Evolutionary conservation across 768 basidiomycete species (phyloP), one percentile per base, ranked within the genome.

Genomic region (Pleurotus tuoliensis): DNA sequence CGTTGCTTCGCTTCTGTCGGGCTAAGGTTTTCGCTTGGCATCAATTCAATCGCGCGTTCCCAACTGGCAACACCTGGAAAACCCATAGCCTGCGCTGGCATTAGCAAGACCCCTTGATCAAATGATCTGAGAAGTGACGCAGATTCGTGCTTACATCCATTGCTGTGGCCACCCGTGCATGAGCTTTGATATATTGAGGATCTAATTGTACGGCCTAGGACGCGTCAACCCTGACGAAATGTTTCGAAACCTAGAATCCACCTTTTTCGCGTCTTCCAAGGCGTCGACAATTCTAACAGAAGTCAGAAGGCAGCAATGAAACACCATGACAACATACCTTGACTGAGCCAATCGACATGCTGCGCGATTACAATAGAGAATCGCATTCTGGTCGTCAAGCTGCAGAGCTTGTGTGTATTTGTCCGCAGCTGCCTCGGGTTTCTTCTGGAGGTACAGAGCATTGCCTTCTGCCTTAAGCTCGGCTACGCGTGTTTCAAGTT

Each of bases 151-250:
- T 59, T 25, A 75, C 74, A 37, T 63, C 63, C 38, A 62, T 54
- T 30, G 69, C 75, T 18, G 69, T 64, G 12, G 69, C 77, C 13
- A 75, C 63, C 47, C 78, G 66, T 24, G 67, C 69, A 74, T 75
- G 78, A 25, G 67, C 77, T 60, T 79, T 79, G 3, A 69, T 66
- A 51, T 76, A 79, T 2, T 58, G 63, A 5, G 77, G 71, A 58
- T 78, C 75, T 9, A 75, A 58, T 22, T 70, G 60, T 9, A 68
- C 73, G 9, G 77, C 75, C 76, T 74, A 47, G n/a, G 18, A 7
- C 9, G 15, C 27, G 27, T 30, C 27, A 30, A 30, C 7, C 30
- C 15, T 52, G 37, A 11, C n/a, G n/a, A 40, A 30, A 9, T 30
- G 30, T 8, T 30, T 30, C 30, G 30, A 30, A 30, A 30, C 30